Percentiles rank a stretch among this genome's conserved stretches.
Conservation (phyloP, 2,329 filamentous ascomycete species). For the Claviceps maximensis region DNA sequence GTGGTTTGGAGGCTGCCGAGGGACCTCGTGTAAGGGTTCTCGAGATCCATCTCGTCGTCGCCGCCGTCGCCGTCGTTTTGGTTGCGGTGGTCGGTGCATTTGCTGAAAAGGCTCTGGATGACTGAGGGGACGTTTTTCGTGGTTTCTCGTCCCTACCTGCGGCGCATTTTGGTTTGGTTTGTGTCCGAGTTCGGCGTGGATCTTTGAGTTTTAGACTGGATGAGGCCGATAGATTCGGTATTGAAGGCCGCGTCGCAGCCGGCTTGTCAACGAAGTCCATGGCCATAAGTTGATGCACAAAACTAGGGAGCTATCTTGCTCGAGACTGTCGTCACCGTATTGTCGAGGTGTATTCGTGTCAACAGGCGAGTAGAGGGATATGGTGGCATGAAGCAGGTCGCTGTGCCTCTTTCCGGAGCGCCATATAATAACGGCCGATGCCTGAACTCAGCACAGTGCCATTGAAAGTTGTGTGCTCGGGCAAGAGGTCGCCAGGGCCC, state of each 20-base stretch:
- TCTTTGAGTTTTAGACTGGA: background rate
- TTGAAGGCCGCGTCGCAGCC: conserved; percentile 8
- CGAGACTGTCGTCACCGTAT: conserved; percentile 3
- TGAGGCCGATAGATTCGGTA: conserved; percentile 3
- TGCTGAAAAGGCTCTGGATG: background rate
- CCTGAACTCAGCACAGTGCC: background rate
- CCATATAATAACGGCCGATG: conserved; percentile 2
- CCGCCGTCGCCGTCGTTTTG: conserved; percentile 5
- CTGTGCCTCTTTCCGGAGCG: conserved; percentile 1
- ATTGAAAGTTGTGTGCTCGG: background rate
- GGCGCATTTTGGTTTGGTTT: conserved; percentile 3
- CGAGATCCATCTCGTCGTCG: conserved; percentile 4
- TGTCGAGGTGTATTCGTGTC: background rate
- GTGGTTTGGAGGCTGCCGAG: conserved; percentile 19
- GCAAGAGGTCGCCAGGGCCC: background rate
- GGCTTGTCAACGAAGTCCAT: conserved; percentile 12
- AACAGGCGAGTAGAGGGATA: background rate
- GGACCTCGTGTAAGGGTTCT: conserved; percentile 8
- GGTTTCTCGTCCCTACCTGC: conserved; percentile 3
- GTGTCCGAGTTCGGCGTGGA: conserved; percentile 1
- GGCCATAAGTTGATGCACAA: conserved; percentile 5
- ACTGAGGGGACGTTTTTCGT: conserved; percentile 2
- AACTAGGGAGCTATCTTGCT: conserved; percentile 8
- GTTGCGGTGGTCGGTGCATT: conserved; percentile 6
- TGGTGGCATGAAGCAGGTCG: background rate